Evolutionary conservation across 2,329 filamentous ascomycete species (phyloP).

Genomic region (Claviceps purpurea): DNA sequence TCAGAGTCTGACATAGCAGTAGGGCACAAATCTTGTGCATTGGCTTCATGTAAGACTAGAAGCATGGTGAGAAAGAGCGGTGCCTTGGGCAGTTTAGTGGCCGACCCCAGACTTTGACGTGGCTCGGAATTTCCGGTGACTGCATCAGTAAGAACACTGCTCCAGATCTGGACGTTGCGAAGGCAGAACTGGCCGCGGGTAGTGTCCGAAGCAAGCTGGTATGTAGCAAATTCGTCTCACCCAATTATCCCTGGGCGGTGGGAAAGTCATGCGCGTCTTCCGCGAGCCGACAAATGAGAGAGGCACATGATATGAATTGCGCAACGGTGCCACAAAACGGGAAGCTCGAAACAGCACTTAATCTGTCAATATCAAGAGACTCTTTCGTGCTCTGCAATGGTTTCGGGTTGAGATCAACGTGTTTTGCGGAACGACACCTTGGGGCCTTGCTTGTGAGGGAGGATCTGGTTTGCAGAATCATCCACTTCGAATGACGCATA

Average conservation of each 20-base stretch:
- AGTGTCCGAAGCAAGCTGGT: neutral
- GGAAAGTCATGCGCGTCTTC: neutral
- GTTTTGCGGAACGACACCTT: neutral
- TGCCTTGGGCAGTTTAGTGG: neutral
- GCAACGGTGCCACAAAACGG: neutral
- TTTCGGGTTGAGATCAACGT: neutral
- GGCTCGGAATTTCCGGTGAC: neutral
- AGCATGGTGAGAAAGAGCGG: neutral
- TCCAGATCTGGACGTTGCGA: neutral
- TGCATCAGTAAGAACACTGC: neutral
- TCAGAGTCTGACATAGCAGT: neutral
- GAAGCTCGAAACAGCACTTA: neutral
- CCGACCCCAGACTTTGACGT: neutral
- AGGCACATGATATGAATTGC: neutral
- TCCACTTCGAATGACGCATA: neutral
- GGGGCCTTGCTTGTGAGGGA: neutral
- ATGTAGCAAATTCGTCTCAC: neutral
- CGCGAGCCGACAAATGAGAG: neutral
- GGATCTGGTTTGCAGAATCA: neutral
- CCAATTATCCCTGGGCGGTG: neutral
- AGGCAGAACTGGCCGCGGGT: neutral
- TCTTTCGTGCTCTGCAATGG: neutral
- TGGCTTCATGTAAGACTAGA: conserved; percentile 1
- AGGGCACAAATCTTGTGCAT: neutral
- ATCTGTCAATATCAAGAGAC: neutral